Conservation (phyloP, 306 rosid species). For the Cucumis sativus region Cucumber_9930_V3 NC_026658.2:25075501-25076000, state of each 20-base stretch:
- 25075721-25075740: neutral
- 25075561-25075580: conserved; percentile 32
- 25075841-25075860: too few species aligned
- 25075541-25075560: conserved; percentile 68
- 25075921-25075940: too few species aligned
- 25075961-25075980: too few species aligned
- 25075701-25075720: neutral
- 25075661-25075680: neutral
- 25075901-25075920: too few species aligned
- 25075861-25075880: too few species aligned
- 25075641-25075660: neutral
- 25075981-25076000: neutral
- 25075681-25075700: neutral
- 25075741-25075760: neutral
- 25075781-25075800: neutral
- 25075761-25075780: neutral
- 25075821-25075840: too few species aligned
- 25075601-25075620: too few species aligned
- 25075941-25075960: too few species aligned
- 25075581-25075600: neutral
- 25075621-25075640: neutral
- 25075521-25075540: conserved; percentile 44
- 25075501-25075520: neutral
- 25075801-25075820: too few species aligned
- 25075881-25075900: too few species aligned